Base-by-base conservation (phyloP, 306 rosid species). In the Prunus padus region DNA sequence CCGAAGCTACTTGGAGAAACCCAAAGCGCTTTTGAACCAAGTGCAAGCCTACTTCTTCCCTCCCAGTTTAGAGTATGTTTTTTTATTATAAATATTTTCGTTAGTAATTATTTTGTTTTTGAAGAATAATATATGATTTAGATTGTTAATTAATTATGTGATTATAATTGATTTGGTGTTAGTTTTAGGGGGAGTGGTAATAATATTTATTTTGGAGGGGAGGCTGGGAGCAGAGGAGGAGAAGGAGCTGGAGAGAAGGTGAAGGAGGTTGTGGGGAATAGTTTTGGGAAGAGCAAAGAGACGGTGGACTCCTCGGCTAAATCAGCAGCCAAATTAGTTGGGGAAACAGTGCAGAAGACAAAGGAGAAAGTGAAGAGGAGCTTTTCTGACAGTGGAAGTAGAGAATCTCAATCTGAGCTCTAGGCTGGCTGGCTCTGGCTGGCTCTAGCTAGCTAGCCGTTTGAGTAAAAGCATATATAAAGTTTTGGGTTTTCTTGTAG, bases 51-150 rank as follows among this genome's bases (percentile, higher is more conserved):
- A 66, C 63, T 68, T 80, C 45, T 61, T 55, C 31, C 80, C 80
- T 63, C 87, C 89, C 3, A 80, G 77, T 75, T 23, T 83, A 11
- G 83, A 86, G 87, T 83, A 78, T 57, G 78, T 25, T 31, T 20
- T 23, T 9, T 72, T 28, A 6, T 23, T 33, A 33, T 65, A 40
- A 67, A 44, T 1, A 16, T 1, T 23, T 20, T 28, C 1, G 3
- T 11, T 2, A 22, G 20, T 40, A 18, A 15, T 54, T 37, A 13
- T 37, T 59, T 61, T 46, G 50, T 11, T 71, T 55, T 11, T 51
- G 11, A 11, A 9, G 42, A 37, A 37, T 8, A 33, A 33, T 33
- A 33, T 33, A 33, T 33, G 40, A 33, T 33, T 33, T 33, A 33
- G 40, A 5, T 33, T 33, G 40, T 33, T 33, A 19, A 54, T 50